These are phyloP conservation scores for Arxiozyma slooffiae DNA, from an alignment of 1,139 yeast species.

Conservation along the genomic window DNA sequence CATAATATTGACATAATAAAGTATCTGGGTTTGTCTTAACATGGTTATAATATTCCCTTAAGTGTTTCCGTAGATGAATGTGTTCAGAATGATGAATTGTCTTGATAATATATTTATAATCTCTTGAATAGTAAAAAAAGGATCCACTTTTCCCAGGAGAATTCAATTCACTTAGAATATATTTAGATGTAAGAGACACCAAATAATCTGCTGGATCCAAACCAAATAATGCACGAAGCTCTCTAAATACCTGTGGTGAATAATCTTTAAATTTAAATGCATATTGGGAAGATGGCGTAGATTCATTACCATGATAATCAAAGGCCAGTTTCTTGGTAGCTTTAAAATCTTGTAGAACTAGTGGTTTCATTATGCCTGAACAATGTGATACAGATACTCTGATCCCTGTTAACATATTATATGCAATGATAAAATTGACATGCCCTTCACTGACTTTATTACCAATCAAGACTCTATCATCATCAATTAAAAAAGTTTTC, in stretches of 20 bases:
- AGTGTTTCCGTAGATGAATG: constrained; percentile 61
- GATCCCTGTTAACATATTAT: constrained; percentile 94
- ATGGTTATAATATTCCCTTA: constrained; percentile 71
- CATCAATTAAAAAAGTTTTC: constrained; percentile 40
- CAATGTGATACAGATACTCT: constrained; percentile 90
- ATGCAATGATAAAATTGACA: constrained; percentile 86
- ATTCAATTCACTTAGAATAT: constrained; percentile 81
- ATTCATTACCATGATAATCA: constrained; percentile 77
- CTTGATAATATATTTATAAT: constrained; percentile 86
- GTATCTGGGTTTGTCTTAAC: constrained; percentile 82
- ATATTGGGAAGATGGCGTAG: constrained; percentile 79
- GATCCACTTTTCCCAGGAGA: constrained; percentile 98
- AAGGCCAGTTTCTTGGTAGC: constrained; percentile 72
- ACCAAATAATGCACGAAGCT: constrained; percentile 66
- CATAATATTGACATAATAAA: constrained; percentile 85
- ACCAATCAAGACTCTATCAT: constrained; percentile 55
- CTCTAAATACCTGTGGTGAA: constrained; percentile 88
- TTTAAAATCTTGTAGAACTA: constrained; percentile 60
- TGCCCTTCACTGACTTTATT: constrained; percentile 87
- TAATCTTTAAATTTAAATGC: constrained; percentile 96
- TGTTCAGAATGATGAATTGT: constrained; percentile 94
- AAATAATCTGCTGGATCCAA: constrained; percentile 94
- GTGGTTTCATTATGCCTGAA: constrained; percentile 71
- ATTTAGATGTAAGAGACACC: constrained; percentile 84
- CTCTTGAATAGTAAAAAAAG: constrained; percentile 88